Base-by-base conservation (phyloP, 495 filamentous ascomycete species). In the Trichoderma gamsii region DNA sequence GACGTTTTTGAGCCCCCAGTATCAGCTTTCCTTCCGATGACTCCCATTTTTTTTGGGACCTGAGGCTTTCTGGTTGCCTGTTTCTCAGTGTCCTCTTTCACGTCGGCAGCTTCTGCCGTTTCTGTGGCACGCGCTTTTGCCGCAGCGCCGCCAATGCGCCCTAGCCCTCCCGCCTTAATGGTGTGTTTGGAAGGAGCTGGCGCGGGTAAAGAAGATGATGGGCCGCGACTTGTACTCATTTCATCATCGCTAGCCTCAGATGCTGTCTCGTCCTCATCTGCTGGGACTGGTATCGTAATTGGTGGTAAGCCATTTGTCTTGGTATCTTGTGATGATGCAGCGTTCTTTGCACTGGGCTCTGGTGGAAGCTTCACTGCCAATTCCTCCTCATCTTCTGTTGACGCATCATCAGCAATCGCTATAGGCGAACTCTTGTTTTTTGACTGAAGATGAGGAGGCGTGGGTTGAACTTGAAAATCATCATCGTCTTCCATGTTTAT, bases 391-490 rank as follows among this genome's bases (percentile, higher is more conserved):
- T 73, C 72, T 7, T 66, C 66, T 35, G 66, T 69, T 29, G 46
- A 66, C 15, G 71, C 25, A 74, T 43, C 59, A 71, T 77, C 32
- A 27, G 64, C 46, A 70, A 74, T 59, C 69, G 72, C 11, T 73
- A 71, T 49, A 69, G 71, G 27, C 56, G 56, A 61, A 11, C 25
- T 61, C 35, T 61, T 61, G 29, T 61, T 59, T 11, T 35, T 67
- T 25, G 73, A 71, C 61, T 68, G 70, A 64, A 76, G 69, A 43
- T 70, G 71, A 2, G 79, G 75, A 0, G 83, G 84, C 1, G 81
- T 82, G 35, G 75, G 75, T 71, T 83, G 85, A 18, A 83, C 79
- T 68, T 87, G 80, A 66, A 84, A 85, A 66, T 80, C 83, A 67
- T 78, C 75, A 64, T 80, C 77, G 16, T 80, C 77, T n/a, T 82